Evolutionary conservation across 441 rosid genomes (phyloP), one percentile per base, ranked within the genome.

Genomic region (Euphorbia corollata): DNA sequence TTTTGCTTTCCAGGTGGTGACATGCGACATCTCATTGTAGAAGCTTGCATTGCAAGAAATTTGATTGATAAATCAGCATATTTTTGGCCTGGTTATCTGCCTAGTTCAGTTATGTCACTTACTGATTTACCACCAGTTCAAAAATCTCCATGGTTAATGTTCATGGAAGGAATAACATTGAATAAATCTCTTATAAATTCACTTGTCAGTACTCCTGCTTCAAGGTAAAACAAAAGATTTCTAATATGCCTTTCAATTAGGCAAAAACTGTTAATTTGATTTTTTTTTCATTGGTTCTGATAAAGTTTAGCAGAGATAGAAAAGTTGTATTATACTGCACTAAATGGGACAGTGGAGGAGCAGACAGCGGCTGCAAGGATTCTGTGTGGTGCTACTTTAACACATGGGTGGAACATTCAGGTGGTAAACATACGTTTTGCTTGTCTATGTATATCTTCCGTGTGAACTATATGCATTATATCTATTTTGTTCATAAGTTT

Each of bases 371-470:
- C 92, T 51, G 88, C 88, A 59, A 82, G 81, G 73, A 81, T 87
- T 79, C 74, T 87, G 20, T 87, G 92, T 38, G 87, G 92, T 69
- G 85, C 90, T 75, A 82, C 92, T 61, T 79, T 87, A 30, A 78
- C 73, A 57, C 68, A 38, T 57, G 90, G 92, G 70, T 87, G 92
- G 92, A 85, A 82, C 80, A 81, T 87, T 77, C 92, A 87, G 92
- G 90, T 87, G 66, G 23, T 70, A 51, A 36, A n/a, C 59, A 45
- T 65, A 58, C 23, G 13, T 19, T 18, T 51, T 69, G 27, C 32
- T 38, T 59, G 54, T 36, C 19, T 54, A 2, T 11, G 36, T 24
- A 65, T 24, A 39, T 61, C 68, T 32, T 59, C 18, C 62, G 2
- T 38, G 23, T 5, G 41, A n/a, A 24, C 11, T 58, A 53, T 38